Evolutionary conservation across 2,329 filamentous ascomycete genomes (phyloP).

Genomic region (Claviceps maximensis): DNA sequence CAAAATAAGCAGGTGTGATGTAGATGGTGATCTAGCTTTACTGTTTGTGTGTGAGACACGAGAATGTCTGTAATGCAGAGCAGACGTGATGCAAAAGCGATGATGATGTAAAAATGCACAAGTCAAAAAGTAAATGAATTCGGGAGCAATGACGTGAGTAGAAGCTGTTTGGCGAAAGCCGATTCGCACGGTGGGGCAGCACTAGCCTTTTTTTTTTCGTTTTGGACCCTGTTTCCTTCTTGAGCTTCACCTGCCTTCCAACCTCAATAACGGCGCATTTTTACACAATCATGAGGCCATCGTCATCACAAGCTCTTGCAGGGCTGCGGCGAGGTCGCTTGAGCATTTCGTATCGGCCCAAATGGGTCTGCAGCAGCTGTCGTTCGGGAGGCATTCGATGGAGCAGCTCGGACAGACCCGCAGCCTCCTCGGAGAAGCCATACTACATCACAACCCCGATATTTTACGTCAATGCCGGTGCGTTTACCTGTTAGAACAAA

Average conservation of each 20-base stretch:
- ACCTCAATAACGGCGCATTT: neutral
- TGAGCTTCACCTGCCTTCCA: neutral
- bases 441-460: constrained; percentile 96
- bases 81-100: neutral
- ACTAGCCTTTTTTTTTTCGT: neutral
- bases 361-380: constrained; percentile 19
- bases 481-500: neutral
- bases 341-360: constrained; percentile 7
- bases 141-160: neutral
- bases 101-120: neutral
- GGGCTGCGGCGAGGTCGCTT: constrained; percentile 12
- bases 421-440: constrained; percentile 44
- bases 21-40: neutral
- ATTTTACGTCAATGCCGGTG: constrained; percentile 96
- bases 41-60: neutral
- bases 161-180: neutral
- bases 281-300: constrained; percentile 15
- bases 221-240: neutral
- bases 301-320: constrained; percentile 14
- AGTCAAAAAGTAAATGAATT: neutral
- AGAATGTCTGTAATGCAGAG: neutral
- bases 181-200: constrained; percentile 1
- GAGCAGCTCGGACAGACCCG: constrained; percentile 17
- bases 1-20: neutral
- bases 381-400: constrained; percentile 15